Percentiles rank a stretch among this genome's conserved stretches.
Evolutionary conservation across 2,329 filamentous ascomycete genomes (phyloP).

Genomic region (Blastomyces silverae): DNA sequence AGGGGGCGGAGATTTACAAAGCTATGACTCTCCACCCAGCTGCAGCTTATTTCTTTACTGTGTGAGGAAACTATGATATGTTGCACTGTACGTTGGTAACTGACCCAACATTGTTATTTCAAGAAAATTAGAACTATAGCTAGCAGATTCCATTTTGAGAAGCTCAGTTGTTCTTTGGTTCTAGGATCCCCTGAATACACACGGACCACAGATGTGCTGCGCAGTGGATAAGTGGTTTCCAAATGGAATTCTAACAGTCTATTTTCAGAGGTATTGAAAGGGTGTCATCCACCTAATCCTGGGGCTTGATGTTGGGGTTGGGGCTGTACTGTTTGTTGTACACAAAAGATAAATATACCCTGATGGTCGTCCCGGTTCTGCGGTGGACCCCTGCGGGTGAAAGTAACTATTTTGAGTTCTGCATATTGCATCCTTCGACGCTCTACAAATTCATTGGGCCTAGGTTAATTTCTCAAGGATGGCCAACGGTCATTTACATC

Average conservation of each 20-base stretch:
- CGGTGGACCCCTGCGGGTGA: too few relatives aligned
- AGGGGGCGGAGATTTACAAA: conserved; percentile 28
- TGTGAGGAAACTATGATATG: not conserved
- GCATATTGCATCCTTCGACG: not conserved
- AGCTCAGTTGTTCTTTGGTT: conserved; percentile 31
- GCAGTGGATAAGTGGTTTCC: not conserved
- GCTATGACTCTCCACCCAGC: conserved; percentile 31
- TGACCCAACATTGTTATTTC: not conserved
- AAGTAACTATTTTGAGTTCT: not conserved
- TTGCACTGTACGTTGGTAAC: not conserved
- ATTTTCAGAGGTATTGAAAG: not conserved
- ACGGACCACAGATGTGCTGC: conserved; percentile 22
- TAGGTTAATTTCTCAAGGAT: not conserved
- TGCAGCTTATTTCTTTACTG: conserved; percentile 35
- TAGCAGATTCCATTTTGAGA: conserved; percentile 28
- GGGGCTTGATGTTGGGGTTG: not conserved
- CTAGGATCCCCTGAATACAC: conserved; percentile 25
- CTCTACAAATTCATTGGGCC: not conserved
- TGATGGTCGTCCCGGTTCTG: not conserved
- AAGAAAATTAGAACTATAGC: not conserved
- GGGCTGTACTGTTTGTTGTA: not conserved
- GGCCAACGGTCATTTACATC: not conserved
- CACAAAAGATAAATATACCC: not conserved
- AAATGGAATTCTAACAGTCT: not conserved
- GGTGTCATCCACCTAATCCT: not conserved